phyloP scores from a whole-genome alignment of 1,139 yeast genomes.

The Lodderomyces theae region DNA sequence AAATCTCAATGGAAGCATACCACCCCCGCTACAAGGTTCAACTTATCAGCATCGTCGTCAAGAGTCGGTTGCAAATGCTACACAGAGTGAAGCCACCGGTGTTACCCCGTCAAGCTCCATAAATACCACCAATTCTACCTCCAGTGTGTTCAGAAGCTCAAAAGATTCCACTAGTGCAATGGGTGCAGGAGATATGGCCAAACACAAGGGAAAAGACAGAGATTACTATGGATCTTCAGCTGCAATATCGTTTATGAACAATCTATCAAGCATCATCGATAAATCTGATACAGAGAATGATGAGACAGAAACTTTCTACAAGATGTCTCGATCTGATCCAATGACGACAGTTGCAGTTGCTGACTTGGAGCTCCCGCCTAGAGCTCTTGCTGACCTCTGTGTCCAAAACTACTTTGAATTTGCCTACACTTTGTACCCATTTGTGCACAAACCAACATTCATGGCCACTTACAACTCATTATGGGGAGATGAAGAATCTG shows the following conservation, averaged over 20 bases:
- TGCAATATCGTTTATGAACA: neutral
- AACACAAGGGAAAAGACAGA: neutral
- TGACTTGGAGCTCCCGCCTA: neutral
- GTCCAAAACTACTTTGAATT: slow-evolving; percentile 1
- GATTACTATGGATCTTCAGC: neutral
- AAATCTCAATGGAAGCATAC: neutral
- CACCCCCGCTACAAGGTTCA: neutral
- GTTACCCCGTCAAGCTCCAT: neutral
- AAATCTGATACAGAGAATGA: neutral
- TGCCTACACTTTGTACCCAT: neutral
- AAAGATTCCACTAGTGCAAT: slow-evolving; percentile 1
- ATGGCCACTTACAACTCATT: neutral
- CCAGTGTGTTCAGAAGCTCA: neutral
- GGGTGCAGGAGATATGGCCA: slow-evolving; percentile 1
- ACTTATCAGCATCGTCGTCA: neutral
- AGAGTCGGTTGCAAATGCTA: neutral
- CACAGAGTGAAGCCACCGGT: neutral
- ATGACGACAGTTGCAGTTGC: neutral
- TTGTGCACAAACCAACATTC: slow-evolving; percentile 1
- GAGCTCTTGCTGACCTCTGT: neutral
- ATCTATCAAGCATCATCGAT: neutral
- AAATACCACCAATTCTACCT: neutral
- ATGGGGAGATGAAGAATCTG: neutral
- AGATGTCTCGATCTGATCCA: slow-evolving; percentile 1
- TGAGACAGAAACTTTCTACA: neutral